A percentile compares a stretch with the other conserved stretches of the same genome.
phyloP scores from a whole-genome alignment of 129 eudicot genomes.

The Sambucus nigra region DNA sequence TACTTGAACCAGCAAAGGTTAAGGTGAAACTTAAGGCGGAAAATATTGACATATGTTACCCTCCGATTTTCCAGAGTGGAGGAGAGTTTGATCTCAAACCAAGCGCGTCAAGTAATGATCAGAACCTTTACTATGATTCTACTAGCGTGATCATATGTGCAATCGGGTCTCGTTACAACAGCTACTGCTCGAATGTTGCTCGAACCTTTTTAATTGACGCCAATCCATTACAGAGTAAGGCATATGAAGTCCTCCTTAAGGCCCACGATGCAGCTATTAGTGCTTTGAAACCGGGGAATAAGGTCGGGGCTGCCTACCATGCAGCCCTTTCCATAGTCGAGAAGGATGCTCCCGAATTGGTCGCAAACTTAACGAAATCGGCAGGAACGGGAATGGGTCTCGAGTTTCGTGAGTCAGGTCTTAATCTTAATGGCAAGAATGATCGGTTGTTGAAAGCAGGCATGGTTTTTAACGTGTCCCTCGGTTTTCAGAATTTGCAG shows the following conservation, averaged over 20 bases:
- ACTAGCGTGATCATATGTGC: conserved; percentile 62
- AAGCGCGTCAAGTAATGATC: conserved; percentile 52
- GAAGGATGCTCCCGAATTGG: conserved; percentile 57
- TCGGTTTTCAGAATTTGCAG: conserved; percentile 53
- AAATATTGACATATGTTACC: conserved; percentile 60
- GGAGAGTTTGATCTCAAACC: conserved; percentile 61
- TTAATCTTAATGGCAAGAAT: conserved; percentile 35
- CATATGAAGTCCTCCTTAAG: conserved; percentile 47
- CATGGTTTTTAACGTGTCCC: conserved; percentile 46
- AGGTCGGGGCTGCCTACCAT: conserved; percentile 31
- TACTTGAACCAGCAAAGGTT: conserved; percentile 38
- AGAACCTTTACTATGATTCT: conserved; percentile 45
- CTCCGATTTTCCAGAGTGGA: conserved; percentile 70
- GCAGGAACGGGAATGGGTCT: conserved; percentile 70
- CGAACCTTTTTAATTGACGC: conserved; percentile 49
- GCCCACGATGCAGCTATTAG: conserved; percentile 57
- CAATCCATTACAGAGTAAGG: conserved; percentile 38
- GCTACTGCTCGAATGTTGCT: conserved; percentile 60
- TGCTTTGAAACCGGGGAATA: conserved; percentile 41
- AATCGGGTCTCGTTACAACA: conserved; percentile 47
- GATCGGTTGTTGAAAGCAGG: conserved; percentile 43
- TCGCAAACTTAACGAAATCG: conserved; percentile 39
- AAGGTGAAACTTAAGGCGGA: conserved; percentile 52
- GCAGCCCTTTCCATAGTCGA: conserved; percentile 43
- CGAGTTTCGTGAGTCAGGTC: conserved; percentile 59